Conservation (phyloP, 805 yeast genomes). For the Ogataea kodamae region DNA sequence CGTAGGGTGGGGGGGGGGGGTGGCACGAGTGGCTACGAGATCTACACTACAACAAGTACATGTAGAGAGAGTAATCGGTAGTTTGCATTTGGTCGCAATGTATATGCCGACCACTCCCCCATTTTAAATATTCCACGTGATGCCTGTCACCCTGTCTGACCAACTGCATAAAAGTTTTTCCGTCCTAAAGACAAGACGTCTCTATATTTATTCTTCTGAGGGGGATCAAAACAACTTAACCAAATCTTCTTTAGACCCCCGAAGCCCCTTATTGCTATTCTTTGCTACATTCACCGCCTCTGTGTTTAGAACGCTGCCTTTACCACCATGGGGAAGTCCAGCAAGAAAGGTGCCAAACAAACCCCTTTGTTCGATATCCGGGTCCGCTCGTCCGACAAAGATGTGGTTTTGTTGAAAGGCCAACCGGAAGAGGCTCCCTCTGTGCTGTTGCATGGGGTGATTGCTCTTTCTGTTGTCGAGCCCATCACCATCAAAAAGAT, state of each 20-base stretch:
- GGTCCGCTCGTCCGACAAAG: conserved; percentile 64
- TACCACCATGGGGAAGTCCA: conserved; percentile 21
- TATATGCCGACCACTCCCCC: no score
- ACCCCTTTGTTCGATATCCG: conserved; percentile 46
- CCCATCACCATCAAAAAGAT: conserved; percentile 67
- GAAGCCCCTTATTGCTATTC: no score
- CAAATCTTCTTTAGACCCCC: no score
- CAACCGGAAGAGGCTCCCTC: conserved; percentile 73
- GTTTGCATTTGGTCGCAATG: no score
- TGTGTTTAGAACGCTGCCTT: no score
- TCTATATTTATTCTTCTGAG: no score
- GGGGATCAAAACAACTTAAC: neutral
- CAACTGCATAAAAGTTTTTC: conserved; percentile 11
- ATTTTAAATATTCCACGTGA: no score
- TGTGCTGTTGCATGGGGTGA: conserved; percentile 68
- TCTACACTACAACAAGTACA: no score
- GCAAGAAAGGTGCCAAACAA: conserved; percentile 27
- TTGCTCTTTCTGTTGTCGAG: conserved; percentile 72
- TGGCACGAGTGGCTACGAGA: no score
- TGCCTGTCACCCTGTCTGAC: no score
- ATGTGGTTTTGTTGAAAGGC: conserved; percentile 80
- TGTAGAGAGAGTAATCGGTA: no score
- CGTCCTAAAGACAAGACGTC: conserved; percentile 4
- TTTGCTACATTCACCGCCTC: neutral
- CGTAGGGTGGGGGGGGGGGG: no score